Percentiles rank a stretch among this genome's conserved stretches.
Conservation (phyloP, 225 moss, liverwort and hornwort species). For the Neckera pumila region DNA sequence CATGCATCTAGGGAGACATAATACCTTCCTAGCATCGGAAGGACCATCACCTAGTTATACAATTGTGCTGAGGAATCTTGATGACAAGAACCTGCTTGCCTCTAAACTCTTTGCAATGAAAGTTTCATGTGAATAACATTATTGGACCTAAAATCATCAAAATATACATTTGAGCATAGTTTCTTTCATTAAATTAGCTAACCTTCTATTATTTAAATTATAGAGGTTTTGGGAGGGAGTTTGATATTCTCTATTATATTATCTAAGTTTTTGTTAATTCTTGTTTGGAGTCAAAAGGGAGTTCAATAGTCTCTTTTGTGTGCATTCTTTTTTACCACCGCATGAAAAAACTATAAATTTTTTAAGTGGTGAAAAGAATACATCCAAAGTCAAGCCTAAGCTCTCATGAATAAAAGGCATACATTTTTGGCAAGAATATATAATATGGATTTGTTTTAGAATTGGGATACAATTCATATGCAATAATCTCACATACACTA, state of each 20-base stretch:
- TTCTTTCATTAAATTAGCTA: background rate
- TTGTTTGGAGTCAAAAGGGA: background rate
- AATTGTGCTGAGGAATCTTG: background rate
- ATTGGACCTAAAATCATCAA: background rate
- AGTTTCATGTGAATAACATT: background rate
- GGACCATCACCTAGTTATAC: fast-evolving
- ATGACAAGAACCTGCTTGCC: background rate
- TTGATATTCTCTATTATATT: background rate
- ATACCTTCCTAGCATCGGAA: too few relatives aligned
- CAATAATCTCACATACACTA: background rate
- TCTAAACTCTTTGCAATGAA: background rate
- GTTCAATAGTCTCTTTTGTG: background rate
- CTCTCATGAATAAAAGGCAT: background rate
- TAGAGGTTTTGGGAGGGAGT: background rate
- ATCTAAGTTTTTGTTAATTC: background rate
- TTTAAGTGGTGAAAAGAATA: background rate
- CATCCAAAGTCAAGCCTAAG: background rate
- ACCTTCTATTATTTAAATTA: background rate
- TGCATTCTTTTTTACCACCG: fast-evolving
- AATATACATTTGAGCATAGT: background rate
- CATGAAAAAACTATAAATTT: background rate
- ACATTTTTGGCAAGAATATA: background rate
- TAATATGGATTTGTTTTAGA: background rate
- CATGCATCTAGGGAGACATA: too few relatives aligned
- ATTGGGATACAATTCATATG: background rate